Evolutionary conservation across 768 basidiomycete genomes (phyloP).

Genomic region (Suillus variegatus): DNA sequence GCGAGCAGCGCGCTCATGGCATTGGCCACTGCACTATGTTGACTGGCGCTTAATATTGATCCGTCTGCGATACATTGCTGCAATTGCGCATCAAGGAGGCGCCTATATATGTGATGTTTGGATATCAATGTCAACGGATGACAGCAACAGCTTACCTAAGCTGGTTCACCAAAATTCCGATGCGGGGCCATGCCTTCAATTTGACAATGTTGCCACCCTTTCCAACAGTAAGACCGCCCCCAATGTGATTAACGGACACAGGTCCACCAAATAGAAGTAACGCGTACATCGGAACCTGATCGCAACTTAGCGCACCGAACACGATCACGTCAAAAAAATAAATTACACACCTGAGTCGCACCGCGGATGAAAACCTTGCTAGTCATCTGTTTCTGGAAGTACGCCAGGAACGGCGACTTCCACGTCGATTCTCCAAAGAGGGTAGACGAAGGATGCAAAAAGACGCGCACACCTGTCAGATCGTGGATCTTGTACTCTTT

Average conservation of each 20-base stretch:
- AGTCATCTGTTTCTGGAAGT: slow-evolving; percentile 82
- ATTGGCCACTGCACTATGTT: slow-evolving; percentile 54
- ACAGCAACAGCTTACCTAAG: slow-evolving; percentile 54
- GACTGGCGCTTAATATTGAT: slow-evolving; percentile 43
- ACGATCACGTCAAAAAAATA: neutral
- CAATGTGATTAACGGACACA: slow-evolving; percentile 77
- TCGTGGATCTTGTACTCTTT: slow-evolving; percentile 86
- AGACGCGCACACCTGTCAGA: slow-evolving; percentile 60
- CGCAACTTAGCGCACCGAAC: neutral
- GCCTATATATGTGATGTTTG: slow-evolving; percentile 37
- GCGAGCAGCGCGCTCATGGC: slow-evolving; percentile 43
- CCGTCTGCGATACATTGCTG: slow-evolving; percentile 65
- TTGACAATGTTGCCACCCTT: slow-evolving; percentile 55
- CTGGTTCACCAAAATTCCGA: slow-evolving; percentile 87
- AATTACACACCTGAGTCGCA: slow-evolving; percentile 72
- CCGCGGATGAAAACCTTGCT: slow-evolving; percentile 85
- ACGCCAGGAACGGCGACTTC: slow-evolving; percentile 78
- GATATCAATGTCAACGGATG: slow-evolving; percentile 1
- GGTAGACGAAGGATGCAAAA: slow-evolving; percentile 81
- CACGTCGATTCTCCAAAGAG: slow-evolving; percentile 74
- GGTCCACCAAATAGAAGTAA: slow-evolving; percentile 82
- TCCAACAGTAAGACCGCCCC: slow-evolving; percentile 70
- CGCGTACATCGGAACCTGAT: slow-evolving; percentile 83
- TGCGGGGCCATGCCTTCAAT: slow-evolving; percentile 84
- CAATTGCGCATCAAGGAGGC: slow-evolving; percentile 70